Base-by-base conservation (phyloP, 2,329 filamentous ascomycete genomes). In the Raffaelea arxii region DNA sequence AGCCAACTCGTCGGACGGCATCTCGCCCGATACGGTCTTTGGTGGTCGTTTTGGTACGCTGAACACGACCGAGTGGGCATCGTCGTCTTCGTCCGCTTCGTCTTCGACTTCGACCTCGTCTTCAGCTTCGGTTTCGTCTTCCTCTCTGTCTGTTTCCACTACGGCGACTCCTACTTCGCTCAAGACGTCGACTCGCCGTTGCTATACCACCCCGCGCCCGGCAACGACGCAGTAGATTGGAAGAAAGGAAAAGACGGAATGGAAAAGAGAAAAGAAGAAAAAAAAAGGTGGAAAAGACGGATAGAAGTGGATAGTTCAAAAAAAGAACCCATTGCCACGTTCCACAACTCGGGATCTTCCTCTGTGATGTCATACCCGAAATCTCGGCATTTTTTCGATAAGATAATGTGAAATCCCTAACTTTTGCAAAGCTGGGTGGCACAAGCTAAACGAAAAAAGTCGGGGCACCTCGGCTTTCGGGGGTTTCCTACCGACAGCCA, bases 11-110 rank as follows among this genome's bases (percentile, higher is more conserved):
- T 41, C 51, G 24, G 49, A 38, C n/a, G 25, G 25, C 36, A 49
- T 52, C n/a, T 51, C 51, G n/a, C 57, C 52, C 14, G 19, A 39
- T 23, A 38, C 39, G 18, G 37, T 48, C 10, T 53, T 52, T 41
- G 56, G 57, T 11, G 56, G 56, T 2, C 22, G 35, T n/a, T 21
- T 56, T 7, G 38, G 38, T 23, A 21, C 32, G 6, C 32, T 36
- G 14, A 36, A 36, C 32, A 18, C 32, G 7, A 36, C 14, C 32
- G 32, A 36, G 32, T 36, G 32, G 32, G 6, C 32, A 18, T n/a
- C 32, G 6, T 10, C 32, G 32, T 36, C 4, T 19, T 44, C 43
- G 22, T 18, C 25, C 23, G 12, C 9, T 16, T 39, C 43, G 24
- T 16, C 25, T 12, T 25, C 40, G 7, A 43, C 5, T 25, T 39